Conservation (phyloP, 495 filamentous ascomycete species). For the Penicillium argentinense region DNA sequence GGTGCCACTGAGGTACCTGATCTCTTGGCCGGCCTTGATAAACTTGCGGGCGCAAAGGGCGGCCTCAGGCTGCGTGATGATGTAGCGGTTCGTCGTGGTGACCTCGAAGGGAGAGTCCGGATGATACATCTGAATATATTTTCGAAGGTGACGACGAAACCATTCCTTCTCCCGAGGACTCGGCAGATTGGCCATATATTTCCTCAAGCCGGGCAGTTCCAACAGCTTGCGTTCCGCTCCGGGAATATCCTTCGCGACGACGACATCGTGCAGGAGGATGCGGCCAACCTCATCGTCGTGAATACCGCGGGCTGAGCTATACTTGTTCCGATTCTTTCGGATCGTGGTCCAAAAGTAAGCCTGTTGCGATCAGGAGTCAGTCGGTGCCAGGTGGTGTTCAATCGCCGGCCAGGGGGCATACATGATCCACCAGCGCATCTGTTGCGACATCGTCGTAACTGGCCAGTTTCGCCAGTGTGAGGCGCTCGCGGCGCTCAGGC, state of each 20-base stretch:
- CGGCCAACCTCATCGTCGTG: constrained; percentile 75
- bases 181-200: constrained; percentile 62
- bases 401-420: constrained; percentile 46
- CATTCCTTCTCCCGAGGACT: constrained; percentile 81
- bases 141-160: constrained; percentile 81
- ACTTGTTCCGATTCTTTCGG: constrained; percentile 88
- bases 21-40: constrained; percentile 76
- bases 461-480: constrained; percentile 83
- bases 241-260: constrained; percentile 68
- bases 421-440: constrained; percentile 92
- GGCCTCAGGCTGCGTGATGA: constrained; percentile 85
- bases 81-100: constrained; percentile 91
- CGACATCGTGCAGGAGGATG: constrained; percentile 74
- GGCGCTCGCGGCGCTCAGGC: constrained; percentile 60
- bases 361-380: constrained; percentile 47
- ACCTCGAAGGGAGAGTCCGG: constrained; percentile 94
- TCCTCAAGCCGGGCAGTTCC: constrained; percentile 68
- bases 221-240: constrained; percentile 72
- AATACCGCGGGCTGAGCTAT: constrained; percentile 78
- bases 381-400: background rate
- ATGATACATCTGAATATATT: constrained; percentile 90
- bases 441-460: constrained; percentile 96
- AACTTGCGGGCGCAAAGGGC: constrained; percentile 76
- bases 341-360: constrained; percentile 94
- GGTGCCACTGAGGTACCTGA: constrained; percentile 89